Base-by-base conservation (phyloP, 192 early-diverging fungal species). In the Borealophlyctis nickersoniae region DNA sequence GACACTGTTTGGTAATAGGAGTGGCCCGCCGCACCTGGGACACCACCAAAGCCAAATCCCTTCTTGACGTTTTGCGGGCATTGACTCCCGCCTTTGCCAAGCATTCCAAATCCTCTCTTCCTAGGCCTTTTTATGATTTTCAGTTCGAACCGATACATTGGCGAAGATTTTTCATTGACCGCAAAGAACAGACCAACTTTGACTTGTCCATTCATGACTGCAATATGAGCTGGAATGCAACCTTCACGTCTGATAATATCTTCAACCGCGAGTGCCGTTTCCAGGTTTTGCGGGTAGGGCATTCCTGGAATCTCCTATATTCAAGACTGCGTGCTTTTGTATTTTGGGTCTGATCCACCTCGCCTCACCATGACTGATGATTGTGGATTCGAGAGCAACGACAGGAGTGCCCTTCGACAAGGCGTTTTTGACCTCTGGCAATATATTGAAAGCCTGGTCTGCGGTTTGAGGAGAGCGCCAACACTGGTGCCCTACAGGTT, bases 341-440 rank as follows among this genome's bases (percentile, higher is more conserved):
- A 11, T 2, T 48, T 31, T 36, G 0, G 13, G 26, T 0, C 1
- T 19, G 54, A 27, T 19, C 16, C 11, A 19, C 55, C 16, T 31
- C 23, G 14, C 16, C n/a, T 11, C 28, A 70, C 87, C 96, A 73
- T 98, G 96, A 65, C 89, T 89, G 65, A 98, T 95, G 62, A 98
- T 96, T 19, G 94, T 96, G 0, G 91, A 92, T 72, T 98, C 94
- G 5, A 97, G 76, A 0, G 94, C 94, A 28, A 97, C 94, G 2
- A 97, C 82, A 1, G 92, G 92, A 52, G 71, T 72, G 27, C 78
- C 73, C 19, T 73, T 58, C 9, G 56, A 54, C n/a, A 96, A 73
- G 0, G 94, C 91, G 4, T 55, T 54, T 19, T 56, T 35, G 7
- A 92, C 86, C 35, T 52, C 52, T 7, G 70, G 65, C 26, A 52